phyloP scores from a whole-genome alignment of 169 alveolate species.

The Hepatocystis sp. region DNA sequence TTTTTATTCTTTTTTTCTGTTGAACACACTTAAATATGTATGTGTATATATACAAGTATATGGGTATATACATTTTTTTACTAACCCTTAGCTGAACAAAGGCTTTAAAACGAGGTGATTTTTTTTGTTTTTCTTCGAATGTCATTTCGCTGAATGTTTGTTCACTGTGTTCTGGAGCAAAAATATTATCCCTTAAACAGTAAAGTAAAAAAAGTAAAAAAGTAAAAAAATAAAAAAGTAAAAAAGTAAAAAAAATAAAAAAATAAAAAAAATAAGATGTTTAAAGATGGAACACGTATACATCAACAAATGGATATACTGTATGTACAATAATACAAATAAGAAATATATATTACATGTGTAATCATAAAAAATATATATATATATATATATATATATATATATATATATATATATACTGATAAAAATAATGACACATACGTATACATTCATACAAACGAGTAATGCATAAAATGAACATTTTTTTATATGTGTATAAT shows the following conservation, averaged over 20 bases:
- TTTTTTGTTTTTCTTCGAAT: constrained; percentile 23
- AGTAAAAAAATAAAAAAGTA: neutral
- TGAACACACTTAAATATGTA: constrained; percentile 4
- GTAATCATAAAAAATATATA: too few relatives aligned
- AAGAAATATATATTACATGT: too few relatives aligned
- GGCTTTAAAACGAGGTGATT: constrained; percentile 68
- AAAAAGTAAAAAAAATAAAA: too few relatives aligned
- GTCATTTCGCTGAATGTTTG: constrained; percentile 62
- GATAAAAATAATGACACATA: too few relatives aligned
- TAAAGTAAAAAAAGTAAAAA: neutral
- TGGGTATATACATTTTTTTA: neutral
- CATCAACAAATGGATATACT: too few relatives aligned
- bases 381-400: too few relatives aligned
- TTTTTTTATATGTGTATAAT: neutral
- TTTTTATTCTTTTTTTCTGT: neutral
- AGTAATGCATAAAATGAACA: too few relatives aligned
- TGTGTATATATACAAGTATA: neutral
- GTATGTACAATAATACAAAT: too few relatives aligned
- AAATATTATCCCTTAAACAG: constrained; percentile 56
- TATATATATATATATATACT: too few relatives aligned
- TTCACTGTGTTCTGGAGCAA: constrained; percentile 12
- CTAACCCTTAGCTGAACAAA: constrained; percentile 40
- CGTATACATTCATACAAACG: too few relatives aligned
- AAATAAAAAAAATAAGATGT: too few relatives aligned
- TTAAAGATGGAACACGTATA: too few relatives aligned